These are phyloP conservation scores for Penicillium argentinense DNA, from an alignment of 495 filamentous ascomycete genomes.

Conservation along the genomic window DNA sequence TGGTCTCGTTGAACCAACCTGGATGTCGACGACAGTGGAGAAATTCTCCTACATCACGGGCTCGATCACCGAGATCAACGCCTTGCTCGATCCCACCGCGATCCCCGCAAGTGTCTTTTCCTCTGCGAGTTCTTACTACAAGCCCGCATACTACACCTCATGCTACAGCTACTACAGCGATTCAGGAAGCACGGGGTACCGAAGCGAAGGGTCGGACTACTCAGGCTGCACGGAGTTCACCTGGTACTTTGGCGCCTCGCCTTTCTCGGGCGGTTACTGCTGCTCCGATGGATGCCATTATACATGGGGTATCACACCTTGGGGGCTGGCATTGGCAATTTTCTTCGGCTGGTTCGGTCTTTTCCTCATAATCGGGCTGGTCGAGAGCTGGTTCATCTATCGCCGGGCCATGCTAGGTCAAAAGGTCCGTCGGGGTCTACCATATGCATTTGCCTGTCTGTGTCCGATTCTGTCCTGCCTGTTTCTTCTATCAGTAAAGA, in stretches of 20 bases:
- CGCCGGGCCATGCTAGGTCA: conserved; percentile 42
- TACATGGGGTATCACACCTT: conserved; percentile 24
- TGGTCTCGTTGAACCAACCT: conserved; percentile 6
- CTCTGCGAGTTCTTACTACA: conserved; percentile 19
- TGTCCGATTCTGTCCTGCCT: conserved; percentile 29
- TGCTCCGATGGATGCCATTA: conserved; percentile 17
- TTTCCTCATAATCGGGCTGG: conserved; percentile 39
- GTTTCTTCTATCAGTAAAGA: conserved; percentile 36
- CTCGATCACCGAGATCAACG: conserved; percentile 12
- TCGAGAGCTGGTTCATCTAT: conserved; percentile 46
- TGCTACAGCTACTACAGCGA: conserved; percentile 3
- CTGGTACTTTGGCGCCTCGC: conserved; percentile 8
- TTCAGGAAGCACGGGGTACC: not conserved
- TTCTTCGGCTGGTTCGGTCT: conserved; percentile 35
- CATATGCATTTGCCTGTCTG: conserved; percentile 35
- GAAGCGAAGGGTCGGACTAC: not conserved
- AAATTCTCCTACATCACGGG: conserved; percentile 13
- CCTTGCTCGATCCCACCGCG: conserved; percentile 20
- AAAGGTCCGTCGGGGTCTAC: conserved; percentile 39
- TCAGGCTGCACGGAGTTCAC: conserved; percentile 10
- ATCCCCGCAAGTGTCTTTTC: conserved; percentile 20
- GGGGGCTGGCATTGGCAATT: conserved; percentile 31
- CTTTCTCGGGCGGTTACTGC: conserved; percentile 14
- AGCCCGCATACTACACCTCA: conserved; percentile 7
- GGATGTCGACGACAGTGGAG: conserved; percentile 22